Evolutionary conservation across 768 basidiomycete genomes (phyloP), one percentile per base, ranked within the genome.

Genomic region (Hericium coralloides): DNA sequence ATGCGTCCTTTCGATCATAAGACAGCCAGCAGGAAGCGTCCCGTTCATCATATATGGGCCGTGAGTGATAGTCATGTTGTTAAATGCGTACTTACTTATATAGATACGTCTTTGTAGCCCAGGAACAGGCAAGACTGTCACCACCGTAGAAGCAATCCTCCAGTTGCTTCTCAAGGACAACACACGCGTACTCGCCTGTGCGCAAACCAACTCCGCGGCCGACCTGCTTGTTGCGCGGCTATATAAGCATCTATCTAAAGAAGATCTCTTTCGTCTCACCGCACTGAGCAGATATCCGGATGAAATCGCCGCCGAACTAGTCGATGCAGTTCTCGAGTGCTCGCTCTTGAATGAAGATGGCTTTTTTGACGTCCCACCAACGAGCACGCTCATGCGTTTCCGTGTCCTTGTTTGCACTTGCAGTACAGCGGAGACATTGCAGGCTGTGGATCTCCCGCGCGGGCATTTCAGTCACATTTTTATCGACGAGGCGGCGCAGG

Each of bases 31-130:
- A 0, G 82, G 83, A 0, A 72, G 76, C 5, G 64, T 73, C 1
- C 84, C 83, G 0, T 85, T 85, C 60, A 67, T 82, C 14, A 70
- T 85, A 15, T 85, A 82, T 65, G 84, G 83, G 18, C 83, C 84
- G 80, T 83, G 65, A 66, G 83, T 70, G 1, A 1, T 25, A 14
- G 6, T 22, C 36, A 23, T 7, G 38, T 12, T 14, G 20, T 43
- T 17, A 10, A 14, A 15, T 39, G 20, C n/a, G 17, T 17, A 38
- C 18, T 58, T 37, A 15, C 7, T 17, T 41, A 8, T 22, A 15
- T 37, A 7, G 38, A 9, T 50, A 6, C 9, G 17, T 31, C 12
- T 36, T 7, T 23, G 23, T 25, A 76, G 75, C 2, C 75, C 75
- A 0, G 75, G 75, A 0, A 74, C 73, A 2, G 73, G 73, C 15